Conservation (phyloP, 2,329 filamentous ascomycete genomes). For the Chaetoscypha palmicola region DNA sequence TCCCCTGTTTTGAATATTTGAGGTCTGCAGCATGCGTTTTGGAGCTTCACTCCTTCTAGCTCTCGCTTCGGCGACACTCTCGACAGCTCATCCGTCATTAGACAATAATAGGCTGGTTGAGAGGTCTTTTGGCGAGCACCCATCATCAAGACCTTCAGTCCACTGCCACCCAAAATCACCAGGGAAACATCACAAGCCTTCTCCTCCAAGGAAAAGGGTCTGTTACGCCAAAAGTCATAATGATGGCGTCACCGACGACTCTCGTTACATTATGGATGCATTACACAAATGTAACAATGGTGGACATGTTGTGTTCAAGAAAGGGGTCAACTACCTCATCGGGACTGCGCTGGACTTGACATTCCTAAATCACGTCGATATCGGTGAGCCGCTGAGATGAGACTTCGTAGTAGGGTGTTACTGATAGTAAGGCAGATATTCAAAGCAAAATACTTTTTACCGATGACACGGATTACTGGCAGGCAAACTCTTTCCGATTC, state of each 20-base stretch:
- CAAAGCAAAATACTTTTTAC: constrained; percentile 56
- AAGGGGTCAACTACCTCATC: constrained; percentile 51
- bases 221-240: constrained; percentile 27
- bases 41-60: not conserved
- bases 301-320: constrained; percentile 49
- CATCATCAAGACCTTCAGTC: constrained; percentile 21
- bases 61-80: not conserved
- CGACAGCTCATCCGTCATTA: not conserved
- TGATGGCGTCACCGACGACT: constrained; percentile 29
- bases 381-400: constrained; percentile 36
- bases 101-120: not conserved
- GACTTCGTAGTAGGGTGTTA: not conserved
- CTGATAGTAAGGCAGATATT: constrained; percentile 37
- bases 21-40: not conserved
- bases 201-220: constrained; percentile 17
- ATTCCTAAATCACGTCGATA: constrained; percentile 55
- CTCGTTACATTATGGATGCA: constrained; percentile 44
- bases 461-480: constrained; percentile 63
- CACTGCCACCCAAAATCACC: constrained; percentile 21
- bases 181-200: constrained; percentile 11
- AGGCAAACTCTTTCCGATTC: constrained; percentile 55
- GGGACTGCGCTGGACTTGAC: constrained; percentile 59
- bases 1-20: not conserved
- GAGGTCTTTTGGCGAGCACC: constrained; percentile 14
- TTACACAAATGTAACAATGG: constrained; percentile 54